phyloP scores from a whole-genome alignment of 805 yeast species.

The Dipodascopsis tothii region DNA sequence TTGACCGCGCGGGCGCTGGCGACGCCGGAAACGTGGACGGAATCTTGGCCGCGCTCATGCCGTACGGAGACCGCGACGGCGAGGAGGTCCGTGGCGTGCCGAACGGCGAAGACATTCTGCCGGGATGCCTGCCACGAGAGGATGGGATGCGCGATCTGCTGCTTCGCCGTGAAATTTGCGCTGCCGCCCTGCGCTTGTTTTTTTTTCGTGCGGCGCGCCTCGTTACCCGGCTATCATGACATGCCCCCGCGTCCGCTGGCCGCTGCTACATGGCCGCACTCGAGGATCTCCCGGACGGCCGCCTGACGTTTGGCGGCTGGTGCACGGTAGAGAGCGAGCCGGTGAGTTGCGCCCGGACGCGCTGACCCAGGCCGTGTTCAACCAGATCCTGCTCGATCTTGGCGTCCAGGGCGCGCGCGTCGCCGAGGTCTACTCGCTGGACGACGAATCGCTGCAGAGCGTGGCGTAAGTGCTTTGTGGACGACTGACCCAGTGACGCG shows the following conservation, averaged over 20 bases:
- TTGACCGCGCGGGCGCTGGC: conserved; percentile 4
- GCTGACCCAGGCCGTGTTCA: conserved; percentile 6
- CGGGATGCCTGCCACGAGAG: no score
- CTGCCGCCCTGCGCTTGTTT: no score
- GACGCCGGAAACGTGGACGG: conserved; percentile 22
- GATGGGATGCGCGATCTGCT: no score
- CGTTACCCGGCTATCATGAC: no score
- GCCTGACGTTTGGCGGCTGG: no score
- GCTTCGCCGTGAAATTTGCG: no score
- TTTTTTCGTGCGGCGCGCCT: no score
- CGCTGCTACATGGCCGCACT: no score
- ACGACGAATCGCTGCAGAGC: conserved; percentile 5
- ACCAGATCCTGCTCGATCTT: conserved; percentile 7
- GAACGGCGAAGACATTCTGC: neutral
- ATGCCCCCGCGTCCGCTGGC: no score
- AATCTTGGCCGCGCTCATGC: conserved; percentile 6
- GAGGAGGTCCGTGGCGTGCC: neutral
- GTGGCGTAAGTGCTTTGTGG: no score
- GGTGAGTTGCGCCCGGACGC: neutral
- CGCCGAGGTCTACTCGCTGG: conserved; percentile 13
- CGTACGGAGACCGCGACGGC: neutral
- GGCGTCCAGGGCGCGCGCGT: conserved; percentile 14
- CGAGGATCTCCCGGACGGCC: no score
- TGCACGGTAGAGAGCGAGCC: conserved; percentile 20
- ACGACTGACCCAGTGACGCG: no score